phyloP scores from a whole-genome alignment of 2,329 filamentous ascomycete species.

The Aspergillus aculeatus region DNA sequence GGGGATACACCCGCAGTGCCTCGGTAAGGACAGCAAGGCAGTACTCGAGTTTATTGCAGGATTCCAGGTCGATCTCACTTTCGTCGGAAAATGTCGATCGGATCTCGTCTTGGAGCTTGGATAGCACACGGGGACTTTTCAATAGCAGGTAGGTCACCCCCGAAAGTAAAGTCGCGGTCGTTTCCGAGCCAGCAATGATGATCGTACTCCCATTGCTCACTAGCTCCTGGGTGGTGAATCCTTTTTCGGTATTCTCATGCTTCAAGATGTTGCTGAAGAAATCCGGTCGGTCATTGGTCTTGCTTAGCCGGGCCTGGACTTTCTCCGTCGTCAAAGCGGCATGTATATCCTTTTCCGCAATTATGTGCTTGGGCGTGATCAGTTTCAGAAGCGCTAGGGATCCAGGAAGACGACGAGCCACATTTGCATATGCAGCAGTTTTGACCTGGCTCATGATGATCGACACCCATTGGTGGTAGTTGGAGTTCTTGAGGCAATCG shows the following conservation, averaged over 20 bases:
- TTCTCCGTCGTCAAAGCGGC: too few species aligned
- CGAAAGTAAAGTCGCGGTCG: too few species aligned
- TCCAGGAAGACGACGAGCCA: background rate
- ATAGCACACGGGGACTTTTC: too few species aligned
- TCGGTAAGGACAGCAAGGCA: slow-evolving; percentile 45
- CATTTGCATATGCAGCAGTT: slow-evolving; percentile 10
- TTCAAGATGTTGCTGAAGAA: too few species aligned
- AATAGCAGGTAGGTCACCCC: too few species aligned
- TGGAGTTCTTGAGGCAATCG: slow-evolving; percentile 35
- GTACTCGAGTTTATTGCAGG: slow-evolving; percentile 33
- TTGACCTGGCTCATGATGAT: slow-evolving; percentile 30
- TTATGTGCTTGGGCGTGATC: background rate
- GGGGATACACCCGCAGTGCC: slow-evolving; percentile 44
- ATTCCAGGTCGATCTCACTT: slow-evolving; percentile 36
- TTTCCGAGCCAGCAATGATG: too few species aligned
- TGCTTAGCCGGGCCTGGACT: too few species aligned
- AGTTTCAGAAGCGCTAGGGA: slow-evolving; percentile 12
- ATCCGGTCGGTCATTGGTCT: too few species aligned
- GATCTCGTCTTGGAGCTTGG: slow-evolving; percentile 3
- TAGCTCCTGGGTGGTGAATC: too few species aligned
- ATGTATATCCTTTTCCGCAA: too few species aligned
- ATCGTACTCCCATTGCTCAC: too few species aligned
- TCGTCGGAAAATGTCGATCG: slow-evolving; percentile 19
- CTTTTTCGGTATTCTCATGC: too few species aligned
- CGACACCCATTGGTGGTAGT: slow-evolving; percentile 42